A percentile compares a stretch with the other conserved stretches of the same genome.
These are phyloP conservation scores for Neospermospora avenae DNA, from an alignment of 2,329 filamentous ascomycete genomes.

Conservation along the genomic window DNA sequence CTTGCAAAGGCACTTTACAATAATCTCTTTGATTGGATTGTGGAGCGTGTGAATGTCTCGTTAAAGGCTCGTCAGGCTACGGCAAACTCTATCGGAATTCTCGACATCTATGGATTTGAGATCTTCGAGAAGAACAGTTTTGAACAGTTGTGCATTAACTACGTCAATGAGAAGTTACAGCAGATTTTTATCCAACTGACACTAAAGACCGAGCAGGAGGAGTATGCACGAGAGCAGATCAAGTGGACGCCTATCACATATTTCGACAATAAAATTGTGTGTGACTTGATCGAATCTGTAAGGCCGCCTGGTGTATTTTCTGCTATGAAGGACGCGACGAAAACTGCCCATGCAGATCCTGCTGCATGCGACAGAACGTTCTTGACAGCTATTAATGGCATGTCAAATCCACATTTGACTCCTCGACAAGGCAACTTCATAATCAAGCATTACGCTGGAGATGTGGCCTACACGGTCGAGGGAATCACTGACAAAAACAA, in stretches of 20 bases:
- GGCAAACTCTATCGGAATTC: slow-evolving; percentile 85
- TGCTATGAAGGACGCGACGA: slow-evolving; percentile 94
- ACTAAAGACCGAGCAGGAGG: slow-evolving; percentile 93
- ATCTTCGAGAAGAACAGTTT: slow-evolving; percentile 99
- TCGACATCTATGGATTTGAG: slow-evolving; percentile 99
- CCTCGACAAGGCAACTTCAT: slow-evolving; percentile 94
- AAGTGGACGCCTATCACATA: slow-evolving; percentile 99
- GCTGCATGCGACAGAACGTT: slow-evolving; percentile 93
- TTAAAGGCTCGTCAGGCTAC: slow-evolving; percentile 73
- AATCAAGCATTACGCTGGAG: slow-evolving; percentile 97
- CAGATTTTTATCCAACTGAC: slow-evolving; percentile 99
- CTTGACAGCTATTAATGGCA: slow-evolving; percentile 85
- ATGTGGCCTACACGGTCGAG: slow-evolving; percentile 90
- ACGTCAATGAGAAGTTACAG: slow-evolving; percentile 98
- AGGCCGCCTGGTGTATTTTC: slow-evolving; percentile 91
- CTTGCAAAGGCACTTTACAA: slow-evolving; percentile 94
- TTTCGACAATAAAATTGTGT: slow-evolving; percentile 99
- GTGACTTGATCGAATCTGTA: slow-evolving; percentile 90
- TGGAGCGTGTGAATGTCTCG: slow-evolving; percentile 85
- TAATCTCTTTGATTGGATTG: slow-evolving; percentile 99
- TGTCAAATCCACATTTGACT: slow-evolving; percentile 88
- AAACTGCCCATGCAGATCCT: slow-evolving; percentile 95
- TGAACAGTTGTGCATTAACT: slow-evolving; percentile 99
- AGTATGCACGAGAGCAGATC: slow-evolving; percentile 94
- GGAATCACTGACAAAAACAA: slow-evolving; percentile 99